Evolutionary conservation across 495 filamentous ascomycete genomes (phyloP).

Genomic region (Rostrohypoxylon terebratum): DNA sequence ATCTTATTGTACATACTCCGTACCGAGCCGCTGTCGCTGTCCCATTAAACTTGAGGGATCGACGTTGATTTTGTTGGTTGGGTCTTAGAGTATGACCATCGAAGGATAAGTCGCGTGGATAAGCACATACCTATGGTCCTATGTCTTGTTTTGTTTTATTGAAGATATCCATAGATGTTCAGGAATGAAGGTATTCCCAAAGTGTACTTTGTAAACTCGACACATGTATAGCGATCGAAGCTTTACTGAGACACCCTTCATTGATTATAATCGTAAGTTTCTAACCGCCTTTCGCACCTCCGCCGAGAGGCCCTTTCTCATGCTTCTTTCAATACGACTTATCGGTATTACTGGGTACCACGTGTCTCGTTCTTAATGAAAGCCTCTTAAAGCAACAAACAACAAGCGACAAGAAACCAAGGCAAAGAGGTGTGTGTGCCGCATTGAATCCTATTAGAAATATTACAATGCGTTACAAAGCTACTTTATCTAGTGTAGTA

Average conservation of each 20-base stretch:
- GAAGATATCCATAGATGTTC: not conserved
- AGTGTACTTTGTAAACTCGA: not conserved
- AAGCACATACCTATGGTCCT: not conserved
- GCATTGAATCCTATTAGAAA: constrained; percentile 24
- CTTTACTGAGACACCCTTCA: not conserved
- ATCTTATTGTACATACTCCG: constrained; percentile 12
- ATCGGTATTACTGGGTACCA: not conserved
- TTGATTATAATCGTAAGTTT: not conserved
- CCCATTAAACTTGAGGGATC: not conserved
- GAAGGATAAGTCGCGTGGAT: constrained; percentile 8
- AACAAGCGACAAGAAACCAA: no score
- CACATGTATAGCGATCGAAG: constrained; percentile 7
- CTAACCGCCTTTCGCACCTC: not conserved
- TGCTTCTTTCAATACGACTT: not conserved
- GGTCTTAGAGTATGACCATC: not conserved
- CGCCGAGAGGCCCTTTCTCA: constrained; percentile 4
- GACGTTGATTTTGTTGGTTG: constrained; percentile 8
- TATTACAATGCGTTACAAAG: constrained; percentile 3
- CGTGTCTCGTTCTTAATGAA: not conserved
- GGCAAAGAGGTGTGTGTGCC: constrained; percentile 5
- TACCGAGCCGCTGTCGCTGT: not conserved
- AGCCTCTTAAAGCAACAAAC: not conserved
- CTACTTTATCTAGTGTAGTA: constrained; percentile 12
- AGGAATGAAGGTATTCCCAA: constrained; percentile 1
- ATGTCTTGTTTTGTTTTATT: not conserved